Base-by-base conservation (phyloP, 2,329 filamentous ascomycete genomes). In the Ophiosphaerella narmari region DNA sequence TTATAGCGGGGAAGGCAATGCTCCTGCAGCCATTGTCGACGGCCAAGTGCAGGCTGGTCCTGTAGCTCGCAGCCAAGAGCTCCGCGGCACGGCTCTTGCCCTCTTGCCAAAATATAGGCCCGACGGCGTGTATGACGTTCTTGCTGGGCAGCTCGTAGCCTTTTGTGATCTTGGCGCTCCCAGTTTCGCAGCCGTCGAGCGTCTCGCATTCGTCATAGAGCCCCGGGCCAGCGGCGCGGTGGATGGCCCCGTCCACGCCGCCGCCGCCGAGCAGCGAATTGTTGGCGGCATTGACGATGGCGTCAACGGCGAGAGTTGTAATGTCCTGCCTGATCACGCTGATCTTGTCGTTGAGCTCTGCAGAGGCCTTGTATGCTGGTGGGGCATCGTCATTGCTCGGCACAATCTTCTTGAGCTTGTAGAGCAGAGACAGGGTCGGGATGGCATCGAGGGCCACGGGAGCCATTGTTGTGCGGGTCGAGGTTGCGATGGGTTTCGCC, bases 201-300 rank as follows among this genome's bases (percentile, higher is more conserved):
- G 71, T 80, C n/a, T 76, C 73, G 73, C 93, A 97, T 76, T 94
- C 93, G 7, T 77, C 66, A 16, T 86, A 57, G 0, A 97, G 82
- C 0, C 73, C 72, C 0, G 76, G 82, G 0, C 94, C 94, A 1
- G 94, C 93, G 35, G 88, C 91, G 26, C 81, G 74, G 71, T 97
- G 94, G 62, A 97, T 97, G 24, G 91, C 77, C 34, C 78, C 78
- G 49, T 81, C 79, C 13, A 97, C 91, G 32, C 94, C 94, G n/a
- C 91, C 91, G 45, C 94, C 94, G 46, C 92, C 91, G 0, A 89
- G 80, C 0, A 97, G 83, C 1, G 81, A 82, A 8, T 74, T 75
- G 72, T 97, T 97, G 38, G 94, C 93, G 1, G 94, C 93, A 71
- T 97, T 97, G 71, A 97, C 92, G 61, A 97, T 94, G 57, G 88